Conservation (phyloP, 2,329 filamentous ascomycete species). For the Rosellinia necatrix region DNA sequence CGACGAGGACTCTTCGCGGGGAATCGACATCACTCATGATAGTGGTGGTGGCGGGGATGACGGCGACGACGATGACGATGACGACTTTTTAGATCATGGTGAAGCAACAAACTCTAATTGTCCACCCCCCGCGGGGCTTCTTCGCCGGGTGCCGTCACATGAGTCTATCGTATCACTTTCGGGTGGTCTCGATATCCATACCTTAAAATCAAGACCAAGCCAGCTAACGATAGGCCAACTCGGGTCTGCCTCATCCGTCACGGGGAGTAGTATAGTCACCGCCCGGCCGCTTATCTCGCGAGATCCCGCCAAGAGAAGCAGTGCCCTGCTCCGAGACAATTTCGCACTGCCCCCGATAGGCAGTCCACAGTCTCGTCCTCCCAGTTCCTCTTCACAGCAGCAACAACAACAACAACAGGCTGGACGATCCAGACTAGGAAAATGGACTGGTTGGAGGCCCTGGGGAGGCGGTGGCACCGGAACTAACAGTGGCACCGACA, state of each 20-base stretch:
- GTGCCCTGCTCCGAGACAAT: constrained; percentile 62
- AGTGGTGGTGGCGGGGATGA: constrained; percentile 31
- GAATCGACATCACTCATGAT: constrained; percentile 16
- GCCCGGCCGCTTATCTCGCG: constrained; percentile 62
- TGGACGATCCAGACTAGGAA: constrained; percentile 44
- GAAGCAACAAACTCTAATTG: constrained; percentile 41
- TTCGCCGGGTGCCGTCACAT: constrained; percentile 75
- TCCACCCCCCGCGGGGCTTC: constrained; percentile 47
- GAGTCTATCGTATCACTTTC: constrained; percentile 88
- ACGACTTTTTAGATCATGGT: constrained; percentile 33
- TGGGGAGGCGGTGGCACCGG: constrained; percentile 33
- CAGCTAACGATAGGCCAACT: constrained; percentile 67
- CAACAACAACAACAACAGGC: background rate
- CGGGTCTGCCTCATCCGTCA: constrained; percentile 58
- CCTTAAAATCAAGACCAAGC: constrained; percentile 73
- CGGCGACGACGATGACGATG: constrained; percentile 37
- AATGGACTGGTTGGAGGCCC: constrained; percentile 52
- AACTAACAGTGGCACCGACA: background rate
- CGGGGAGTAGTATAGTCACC: constrained; percentile 62
- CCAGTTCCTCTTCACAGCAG: constrained; percentile 34
- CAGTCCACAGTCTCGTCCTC: constrained; percentile 43
- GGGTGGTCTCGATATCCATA: constrained; percentile 89
- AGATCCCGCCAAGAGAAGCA: constrained; percentile 53
- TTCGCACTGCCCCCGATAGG: constrained; percentile 33
- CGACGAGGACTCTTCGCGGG: constrained; percentile 33